Evolutionary conservation across 306 rosid species (phyloP).

Genomic region (Cucurbita maxima): DNA sequence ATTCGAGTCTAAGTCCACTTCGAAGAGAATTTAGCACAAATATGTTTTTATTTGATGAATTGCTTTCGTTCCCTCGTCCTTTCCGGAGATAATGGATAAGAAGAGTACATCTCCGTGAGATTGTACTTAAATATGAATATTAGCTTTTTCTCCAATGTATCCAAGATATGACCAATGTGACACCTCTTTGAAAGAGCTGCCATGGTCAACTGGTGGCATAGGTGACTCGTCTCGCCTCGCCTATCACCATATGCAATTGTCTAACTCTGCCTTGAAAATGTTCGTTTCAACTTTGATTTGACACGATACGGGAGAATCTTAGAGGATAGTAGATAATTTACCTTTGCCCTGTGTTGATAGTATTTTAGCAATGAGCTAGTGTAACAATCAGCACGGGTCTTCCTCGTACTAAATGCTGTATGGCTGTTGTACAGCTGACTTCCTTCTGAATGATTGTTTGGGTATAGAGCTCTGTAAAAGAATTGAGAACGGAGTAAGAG

Average conservation of each 20-base stretch:
- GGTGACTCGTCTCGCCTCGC: neutral
- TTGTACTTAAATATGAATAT: neutral
- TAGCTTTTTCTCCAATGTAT: neutral
- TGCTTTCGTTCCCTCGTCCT: neutral
- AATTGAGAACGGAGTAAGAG: neutral
- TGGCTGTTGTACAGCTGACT: neutral
- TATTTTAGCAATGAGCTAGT: neutral
- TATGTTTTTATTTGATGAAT: neutral
- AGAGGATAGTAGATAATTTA: neutral
- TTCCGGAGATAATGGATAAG: neutral
- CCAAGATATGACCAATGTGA: neutral
- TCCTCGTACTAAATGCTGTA: neutral
- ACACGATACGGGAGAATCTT: neutral
- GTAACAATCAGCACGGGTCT: neutral
- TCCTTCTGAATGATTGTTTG: neutral
- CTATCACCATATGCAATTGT: neutral
- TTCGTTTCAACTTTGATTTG: neutral
- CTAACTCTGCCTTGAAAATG: neutral
- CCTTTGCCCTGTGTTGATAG: neutral
- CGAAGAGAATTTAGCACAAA: neutral
- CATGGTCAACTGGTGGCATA: neutral
- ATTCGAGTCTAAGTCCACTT: neutral
- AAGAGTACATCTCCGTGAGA: neutral
- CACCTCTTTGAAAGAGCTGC: neutral
- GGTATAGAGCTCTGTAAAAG: neutral